Conservation (phyloP, 305 asterid genomes). For the Fraxinus baroniana region DNA sequence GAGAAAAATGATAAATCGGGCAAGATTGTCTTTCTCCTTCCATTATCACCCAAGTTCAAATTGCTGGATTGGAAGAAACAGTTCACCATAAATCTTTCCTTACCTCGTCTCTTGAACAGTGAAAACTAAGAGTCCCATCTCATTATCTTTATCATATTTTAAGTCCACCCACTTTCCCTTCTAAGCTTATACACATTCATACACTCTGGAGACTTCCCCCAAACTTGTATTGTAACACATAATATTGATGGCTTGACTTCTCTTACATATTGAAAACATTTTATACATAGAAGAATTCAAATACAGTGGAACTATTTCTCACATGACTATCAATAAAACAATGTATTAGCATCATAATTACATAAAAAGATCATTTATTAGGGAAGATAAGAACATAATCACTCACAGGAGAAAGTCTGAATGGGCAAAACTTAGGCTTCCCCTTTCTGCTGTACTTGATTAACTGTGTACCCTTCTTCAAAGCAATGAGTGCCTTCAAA, state of each 20-base stretch:
- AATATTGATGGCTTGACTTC: background rate
- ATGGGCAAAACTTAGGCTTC: conserved; percentile 87
- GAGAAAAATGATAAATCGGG: background rate
- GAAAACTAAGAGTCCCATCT: background rate
- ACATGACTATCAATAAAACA: background rate
- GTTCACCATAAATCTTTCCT: background rate
- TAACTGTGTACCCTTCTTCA: conserved; percentile 91
- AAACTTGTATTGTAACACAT: background rate
- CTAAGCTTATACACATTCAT: background rate
- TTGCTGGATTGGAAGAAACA: background rate
- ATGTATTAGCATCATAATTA: background rate
- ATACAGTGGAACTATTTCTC: background rate
- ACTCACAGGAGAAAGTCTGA: conserved; percentile 89
- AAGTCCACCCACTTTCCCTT: background rate
- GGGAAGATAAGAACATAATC: conserved; percentile 8
- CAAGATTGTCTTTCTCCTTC: background rate
- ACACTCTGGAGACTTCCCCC: background rate
- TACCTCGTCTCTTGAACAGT: background rate
- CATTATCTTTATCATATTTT: background rate
- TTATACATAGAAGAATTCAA: background rate
- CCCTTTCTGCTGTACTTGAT: conserved; percentile 95
- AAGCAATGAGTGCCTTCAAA: conserved; percentile 66
- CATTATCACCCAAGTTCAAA: background rate
- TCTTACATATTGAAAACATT: background rate
- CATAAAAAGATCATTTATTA: background rate